These are phyloP conservation scores for Cinnamomum chago DNA, from an alignment of 164 flowering plant species.

Conservation along the genomic window DNA sequence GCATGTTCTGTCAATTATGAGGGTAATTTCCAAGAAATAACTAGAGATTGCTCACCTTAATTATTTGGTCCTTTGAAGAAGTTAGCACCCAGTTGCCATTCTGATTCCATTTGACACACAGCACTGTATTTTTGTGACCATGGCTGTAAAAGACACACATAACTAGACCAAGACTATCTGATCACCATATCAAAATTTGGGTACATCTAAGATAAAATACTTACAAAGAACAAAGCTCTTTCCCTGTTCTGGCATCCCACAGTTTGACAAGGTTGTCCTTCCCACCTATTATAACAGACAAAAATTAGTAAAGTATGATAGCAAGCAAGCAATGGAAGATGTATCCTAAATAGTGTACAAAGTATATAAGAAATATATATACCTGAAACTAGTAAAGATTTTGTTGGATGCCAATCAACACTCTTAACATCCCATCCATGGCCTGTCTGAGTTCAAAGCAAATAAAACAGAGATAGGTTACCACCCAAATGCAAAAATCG, in stretches of 20 bases:
- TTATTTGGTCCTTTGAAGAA: constrained; percentile 96
- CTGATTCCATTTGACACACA: constrained; percentile 94
- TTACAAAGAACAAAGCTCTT: constrained; percentile 91
- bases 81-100: constrained; percentile 99
- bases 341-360: no score
- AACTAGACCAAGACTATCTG: constrained; percentile 5
- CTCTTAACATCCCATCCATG: constrained; percentile 99
- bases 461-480: constrained; percentile 40
- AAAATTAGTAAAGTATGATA: not conserved
- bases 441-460: constrained; percentile 96
- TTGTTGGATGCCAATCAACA: constrained; percentile 99
- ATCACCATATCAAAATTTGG: not conserved
- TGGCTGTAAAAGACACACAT: constrained; percentile 56
- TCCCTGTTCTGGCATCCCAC: constrained; percentile 97
- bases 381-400: constrained; percentile 95
- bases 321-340: not conserved
- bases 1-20: not conserved
- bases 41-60: constrained; percentile 55
- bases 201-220: constrained; percentile 19
- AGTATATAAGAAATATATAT: not conserved
- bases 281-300: constrained; percentile 54
- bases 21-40: not conserved
- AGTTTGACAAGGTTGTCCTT: constrained; percentile 98
- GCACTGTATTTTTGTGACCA: constrained; percentile 96
- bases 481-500: constrained; percentile 12